Conservation (phyloP, 2,329 filamentous ascomycete species). For the Purpureocillium takamizusanense region DNA sequence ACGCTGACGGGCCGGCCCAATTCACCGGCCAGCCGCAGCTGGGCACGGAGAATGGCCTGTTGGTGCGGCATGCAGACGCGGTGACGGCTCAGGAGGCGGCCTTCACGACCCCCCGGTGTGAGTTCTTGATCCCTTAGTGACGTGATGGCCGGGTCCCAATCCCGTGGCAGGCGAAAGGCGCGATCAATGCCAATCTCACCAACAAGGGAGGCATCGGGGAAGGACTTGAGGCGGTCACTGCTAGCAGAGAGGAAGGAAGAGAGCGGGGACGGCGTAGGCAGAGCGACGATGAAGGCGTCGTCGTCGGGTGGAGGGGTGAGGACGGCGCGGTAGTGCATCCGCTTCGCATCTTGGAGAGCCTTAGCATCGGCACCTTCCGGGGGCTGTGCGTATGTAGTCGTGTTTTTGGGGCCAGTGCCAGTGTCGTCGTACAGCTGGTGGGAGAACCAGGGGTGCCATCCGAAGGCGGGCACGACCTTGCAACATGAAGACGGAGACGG, state of each 20-base stretch:
- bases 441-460: slow-evolving; percentile 84
- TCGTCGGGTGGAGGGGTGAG: slow-evolving; percentile 44
- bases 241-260: slow-evolving; percentile 50
- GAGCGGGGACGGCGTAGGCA: slow-evolving; percentile 54
- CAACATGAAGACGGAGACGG: neutral
- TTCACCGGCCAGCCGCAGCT: slow-evolving; percentile 63
- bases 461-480: slow-evolving; percentile 59
- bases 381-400: slow-evolving; percentile 27
- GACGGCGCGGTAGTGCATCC: slow-evolving; percentile 57
- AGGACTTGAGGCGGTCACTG: slow-evolving; percentile 39
- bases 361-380: slow-evolving; percentile 11
- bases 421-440: slow-evolving; percentile 63
- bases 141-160: slow-evolving; percentile 33
- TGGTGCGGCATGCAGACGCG: slow-evolving; percentile 63
- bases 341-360: slow-evolving; percentile 26
- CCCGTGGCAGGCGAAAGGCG: slow-evolving; percentile 61
- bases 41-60: slow-evolving; percentile 52
- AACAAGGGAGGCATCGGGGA: slow-evolving; percentile 54
- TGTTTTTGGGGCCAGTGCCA: slow-evolving; percentile 9
- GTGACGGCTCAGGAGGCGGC: slow-evolving; percentile 57
- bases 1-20: slow-evolving; percentile 56
- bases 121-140: slow-evolving; percentile 25
- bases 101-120: slow-evolving; percentile 64
- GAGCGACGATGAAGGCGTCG: slow-evolving; percentile 31
- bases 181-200: slow-evolving; percentile 75